phyloP scores from a whole-genome alignment of 768 basidiomycete genomes.

The Suillus spraguei region DNA sequence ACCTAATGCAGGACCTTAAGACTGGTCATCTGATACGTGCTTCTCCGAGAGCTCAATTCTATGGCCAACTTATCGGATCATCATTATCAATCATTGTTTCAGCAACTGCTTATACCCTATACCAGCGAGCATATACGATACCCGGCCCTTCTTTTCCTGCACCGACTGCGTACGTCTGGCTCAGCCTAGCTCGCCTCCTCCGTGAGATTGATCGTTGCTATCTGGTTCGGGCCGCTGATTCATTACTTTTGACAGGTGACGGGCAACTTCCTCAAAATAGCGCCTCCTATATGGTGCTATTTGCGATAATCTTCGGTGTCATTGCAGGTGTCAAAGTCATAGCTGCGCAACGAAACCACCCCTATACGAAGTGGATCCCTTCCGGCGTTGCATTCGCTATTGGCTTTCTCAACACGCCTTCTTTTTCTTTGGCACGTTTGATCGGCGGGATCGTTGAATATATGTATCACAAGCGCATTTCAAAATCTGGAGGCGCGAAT shows the following conservation, averaged over 20 bases:
- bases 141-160: constrained; percentile 96
- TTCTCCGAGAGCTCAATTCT: constrained; percentile 93
- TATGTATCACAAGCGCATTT: constrained; percentile 56
- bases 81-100: constrained; percentile 88
- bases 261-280: constrained; percentile 81
- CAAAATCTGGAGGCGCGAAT: constrained; percentile 52
- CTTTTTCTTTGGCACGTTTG: constrained; percentile 89
- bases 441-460: constrained; percentile 86
- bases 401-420: constrained; percentile 94
- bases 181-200: constrained; percentile 71
- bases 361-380: constrained; percentile 79
- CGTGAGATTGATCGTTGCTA: constrained; percentile 46
- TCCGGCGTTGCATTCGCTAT: constrained; percentile 95
- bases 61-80: constrained; percentile 90
- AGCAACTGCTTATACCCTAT: constrained; percentile 83
- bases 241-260: constrained; percentile 54
- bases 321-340: constrained; percentile 70
- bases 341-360: constrained; percentile 47
- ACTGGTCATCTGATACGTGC: constrained; percentile 92
- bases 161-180: constrained; percentile 95
- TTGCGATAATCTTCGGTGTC: constrained; percentile 69
- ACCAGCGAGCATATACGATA: constrained; percentile 84
- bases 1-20: constrained; percentile 98
- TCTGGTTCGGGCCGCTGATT: background rate
- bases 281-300: constrained; percentile 75